Evolutionary conservation across 129 eudicot genomes (phyloP).

Genomic region (Chrysanthemum makinoi): DNA sequence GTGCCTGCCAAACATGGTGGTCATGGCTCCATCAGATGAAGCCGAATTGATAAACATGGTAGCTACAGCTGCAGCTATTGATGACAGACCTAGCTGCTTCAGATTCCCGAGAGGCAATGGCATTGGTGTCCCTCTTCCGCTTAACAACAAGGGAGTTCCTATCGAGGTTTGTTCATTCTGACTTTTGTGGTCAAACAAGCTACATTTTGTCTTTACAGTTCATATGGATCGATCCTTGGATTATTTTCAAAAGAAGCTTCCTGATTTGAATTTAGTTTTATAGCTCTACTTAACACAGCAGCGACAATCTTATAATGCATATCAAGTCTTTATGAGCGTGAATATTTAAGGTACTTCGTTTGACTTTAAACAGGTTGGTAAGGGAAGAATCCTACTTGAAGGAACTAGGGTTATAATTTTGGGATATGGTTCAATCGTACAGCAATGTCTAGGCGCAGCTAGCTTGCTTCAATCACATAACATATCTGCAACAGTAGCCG

Average conservation of each 20-base stretch:
- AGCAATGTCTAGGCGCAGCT: constrained; percentile 68
- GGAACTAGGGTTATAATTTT: constrained; percentile 66
- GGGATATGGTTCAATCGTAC: constrained; percentile 69
- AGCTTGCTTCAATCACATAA: constrained; percentile 45
- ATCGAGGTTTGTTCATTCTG: constrained; percentile 51
- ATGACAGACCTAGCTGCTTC: constrained; percentile 85
- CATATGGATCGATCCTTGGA: background rate
- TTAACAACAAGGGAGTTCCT: constrained; percentile 66
- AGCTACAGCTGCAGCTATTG: constrained; percentile 81
- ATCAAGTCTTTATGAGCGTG: background rate
- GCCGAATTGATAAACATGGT: constrained; percentile 87
- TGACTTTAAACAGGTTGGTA: constrained; percentile 55
- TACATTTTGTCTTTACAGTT: background rate
- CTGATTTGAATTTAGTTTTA: too few species aligned
- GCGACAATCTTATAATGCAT: background rate
- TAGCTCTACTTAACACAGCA: too few species aligned
- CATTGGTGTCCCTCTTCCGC: constrained; percentile 60
- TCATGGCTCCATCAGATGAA: constrained; percentile 92
- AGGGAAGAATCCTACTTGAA: constrained; percentile 65
- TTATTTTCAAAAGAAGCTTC: background rate
- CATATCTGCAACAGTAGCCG: constrained; percentile 51
- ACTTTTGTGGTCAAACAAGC: background rate
- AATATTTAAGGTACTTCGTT: background rate
- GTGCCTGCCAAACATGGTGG: constrained; percentile 91
- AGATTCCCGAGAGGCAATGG: constrained; percentile 90